Base-by-base conservation (phyloP, 257 asterid species). In the Solanum appendiculatum region DNA sequence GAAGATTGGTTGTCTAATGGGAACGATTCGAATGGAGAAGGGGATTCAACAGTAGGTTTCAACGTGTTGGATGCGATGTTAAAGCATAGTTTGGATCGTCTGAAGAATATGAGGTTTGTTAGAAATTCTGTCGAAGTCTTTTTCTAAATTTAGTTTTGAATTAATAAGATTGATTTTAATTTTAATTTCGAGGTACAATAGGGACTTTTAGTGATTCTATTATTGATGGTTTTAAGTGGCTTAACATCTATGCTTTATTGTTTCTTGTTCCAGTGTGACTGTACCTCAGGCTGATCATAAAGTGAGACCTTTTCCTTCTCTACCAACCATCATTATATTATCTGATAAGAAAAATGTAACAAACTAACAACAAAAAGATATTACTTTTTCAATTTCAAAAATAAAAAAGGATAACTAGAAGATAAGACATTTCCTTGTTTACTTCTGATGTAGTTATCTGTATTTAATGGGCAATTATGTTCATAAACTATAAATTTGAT, bases 61-160 rank as follows among this genome's bases (percentile, higher is more conserved):
- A 96, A 92, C 78, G 97, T 90, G 27, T 92, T 96, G 90, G 98
- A 95, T 86, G 89, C 92, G 39, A 91, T 92, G 94, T 83, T 96
- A 31, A 96, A 92, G 93, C 88, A 34, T 58, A 95, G 91, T 89
- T 91, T 96, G 93, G 96, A 95, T 91, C 95, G 98, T 36, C 90
- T 96, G 78, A 95, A 92, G 87, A 84, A 87, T 1, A 94, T 93
- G 98, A 94, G 98, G 98, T 94, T 87, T 73, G 92, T 82, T 25
- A 7, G 10, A 84, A 20, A 39, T 3, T 37, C 64, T 37, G 77
- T 37, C 23, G 39, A 83, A 60, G 25, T 37, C 34, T 11, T 51
- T 34, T 23, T 6, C 58, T 33, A 29, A 34, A 48, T 56, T 56
- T 51, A 56, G 25, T 82, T 27, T 54, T 82, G 25, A 82, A 48